Conservation (phyloP, 768 basidiomycete genomes). For the Suillus variegatus region DNA sequence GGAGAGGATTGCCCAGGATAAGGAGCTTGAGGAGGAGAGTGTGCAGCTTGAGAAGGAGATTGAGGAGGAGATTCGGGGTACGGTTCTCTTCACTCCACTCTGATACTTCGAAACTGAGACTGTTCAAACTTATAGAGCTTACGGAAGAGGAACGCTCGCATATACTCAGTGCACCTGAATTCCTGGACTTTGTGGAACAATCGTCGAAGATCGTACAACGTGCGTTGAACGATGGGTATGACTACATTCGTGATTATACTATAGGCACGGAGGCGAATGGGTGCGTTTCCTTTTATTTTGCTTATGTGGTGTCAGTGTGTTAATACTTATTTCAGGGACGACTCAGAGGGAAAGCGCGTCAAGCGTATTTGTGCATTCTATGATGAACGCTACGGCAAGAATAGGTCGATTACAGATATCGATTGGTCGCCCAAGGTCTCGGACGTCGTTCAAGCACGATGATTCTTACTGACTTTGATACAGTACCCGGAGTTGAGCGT, state of each 20-base stretch:
- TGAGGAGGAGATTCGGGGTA: slow-evolving; percentile 83
- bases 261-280: slow-evolving; percentile 81
- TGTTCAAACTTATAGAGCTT: slow-evolving; percentile 54
- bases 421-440: slow-evolving; percentile 97
- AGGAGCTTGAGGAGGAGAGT: slow-evolving; percentile 81
- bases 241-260: slow-evolving; percentile 97
- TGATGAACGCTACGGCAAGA: slow-evolving; percentile 89
- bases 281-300: slow-evolving; percentile 47
- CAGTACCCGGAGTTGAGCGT: slow-evolving; percentile 96
- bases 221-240: slow-evolving; percentile 93
- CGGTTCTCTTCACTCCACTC: slow-evolving; percentile 1
- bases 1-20: slow-evolving; percentile 68
- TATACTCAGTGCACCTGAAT: slow-evolving; percentile 87
- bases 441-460: background rate
- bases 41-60: slow-evolving; percentile 84
- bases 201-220: slow-evolving; percentile 95
- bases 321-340: slow-evolving; percentile 57
- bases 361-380: slow-evolving; percentile 94
- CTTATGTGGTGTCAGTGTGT: background rate
- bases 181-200: slow-evolving; percentile 90
- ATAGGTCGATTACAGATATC: slow-evolving; percentile 92
- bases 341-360: slow-evolving; percentile 86
- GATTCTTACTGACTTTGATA: slow-evolving; percentile 3
- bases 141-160: slow-evolving; percentile 82
- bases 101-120: slow-evolving; percentile 7